Conservation (phyloP, 1,284 basidiomycete species). For the Marasmius sp. region DNA sequence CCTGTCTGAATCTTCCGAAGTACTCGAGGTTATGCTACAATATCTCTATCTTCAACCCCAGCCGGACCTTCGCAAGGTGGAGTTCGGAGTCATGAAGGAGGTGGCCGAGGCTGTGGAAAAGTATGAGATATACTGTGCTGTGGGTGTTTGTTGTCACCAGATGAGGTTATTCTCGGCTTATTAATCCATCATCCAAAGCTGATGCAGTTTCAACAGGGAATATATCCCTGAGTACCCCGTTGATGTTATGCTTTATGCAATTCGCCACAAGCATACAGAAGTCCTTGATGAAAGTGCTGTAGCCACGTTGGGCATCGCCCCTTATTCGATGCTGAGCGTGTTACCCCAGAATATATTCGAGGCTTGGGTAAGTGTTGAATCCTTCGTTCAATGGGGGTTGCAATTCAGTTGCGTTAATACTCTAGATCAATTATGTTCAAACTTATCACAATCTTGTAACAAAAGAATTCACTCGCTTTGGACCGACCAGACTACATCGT, state of each 20-base stretch:
- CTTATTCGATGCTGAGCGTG: constrained; percentile 13
- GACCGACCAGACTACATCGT: constrained; percentile 12
- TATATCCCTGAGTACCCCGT: constrained; percentile 11
- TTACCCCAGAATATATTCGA: constrained; percentile 12
- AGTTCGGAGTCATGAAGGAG: constrained; percentile 14
- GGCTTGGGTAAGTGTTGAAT: constrained; percentile 12
- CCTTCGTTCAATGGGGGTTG: too few relatives aligned
- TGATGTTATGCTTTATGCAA: constrained; percentile 12
- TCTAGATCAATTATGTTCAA: constrained; percentile 14
- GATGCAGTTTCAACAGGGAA: constrained; percentile 5
- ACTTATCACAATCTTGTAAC: constrained; percentile 10
- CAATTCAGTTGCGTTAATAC: not conserved
- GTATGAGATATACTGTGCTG: constrained; percentile 28
- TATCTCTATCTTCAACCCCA: constrained; percentile 24
- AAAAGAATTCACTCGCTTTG: constrained; percentile 17
- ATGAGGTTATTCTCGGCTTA: constrained; percentile 13
- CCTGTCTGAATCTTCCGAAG: constrained; percentile 19
- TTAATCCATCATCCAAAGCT: not conserved
- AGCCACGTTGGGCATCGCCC: constrained; percentile 10
- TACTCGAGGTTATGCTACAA: constrained; percentile 24
- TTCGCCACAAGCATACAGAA: constrained; percentile 14
- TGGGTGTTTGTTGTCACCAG: constrained; percentile 21
- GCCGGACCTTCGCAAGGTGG: constrained; percentile 15
- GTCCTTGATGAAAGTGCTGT: constrained; percentile 15
- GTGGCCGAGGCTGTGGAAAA: constrained; percentile 33